Base-by-base conservation (phyloP, 371 early-diverging fungal species). In the Blyttiomyces sp. region DNA sequence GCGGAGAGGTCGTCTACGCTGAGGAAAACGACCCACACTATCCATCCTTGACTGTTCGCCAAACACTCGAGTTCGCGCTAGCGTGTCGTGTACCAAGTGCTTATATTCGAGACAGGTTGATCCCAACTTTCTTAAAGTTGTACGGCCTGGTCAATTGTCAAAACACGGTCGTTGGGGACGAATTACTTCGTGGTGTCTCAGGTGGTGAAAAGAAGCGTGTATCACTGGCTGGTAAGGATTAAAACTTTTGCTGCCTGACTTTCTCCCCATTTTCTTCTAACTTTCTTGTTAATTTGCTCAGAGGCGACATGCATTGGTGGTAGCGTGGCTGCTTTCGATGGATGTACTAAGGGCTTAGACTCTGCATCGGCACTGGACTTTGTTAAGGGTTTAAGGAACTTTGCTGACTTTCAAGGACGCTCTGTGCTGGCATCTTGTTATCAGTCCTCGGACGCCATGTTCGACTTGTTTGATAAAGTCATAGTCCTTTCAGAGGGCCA, bases 131-230 rank as follows among this genome's bases (percentile, higher is more conserved):
- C 66, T 85, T 92, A 57, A 57, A 74, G 4, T 86, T 87, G 57
- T 76, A 91, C 1, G 91, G 90, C 0, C 79, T 92, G 4, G 53
- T 67, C 21, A 61, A 74, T 5, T 87, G 87, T 72, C 82, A 85
- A 7, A 84, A 91, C 63, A 70, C 74, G 24, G 66, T 69, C 9
- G 87, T 92, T 43, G 94, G 91, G 16, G 75, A 72, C 51, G 63
- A 61, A 27, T 43, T 36, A 26, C 36, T 63, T 19, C 81, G 91
- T 7, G 92, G 92, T 17, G 91, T 94, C 44, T 90, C 90, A 49
- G 96, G 96, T 1, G 98, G 96, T 17, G 96, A 98, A 70, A 92
- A 72, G 61, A 84, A 82, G 56, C 84, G 96, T 32, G 94, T 95
- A 0, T 87, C 91, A 17, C 92, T 98, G 54, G 96, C 92, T n/a